These are phyloP conservation scores for Backusella liffmaniae DNA, from an alignment of 192 early-diverging fungal species.

Conservation along the genomic window DNA sequence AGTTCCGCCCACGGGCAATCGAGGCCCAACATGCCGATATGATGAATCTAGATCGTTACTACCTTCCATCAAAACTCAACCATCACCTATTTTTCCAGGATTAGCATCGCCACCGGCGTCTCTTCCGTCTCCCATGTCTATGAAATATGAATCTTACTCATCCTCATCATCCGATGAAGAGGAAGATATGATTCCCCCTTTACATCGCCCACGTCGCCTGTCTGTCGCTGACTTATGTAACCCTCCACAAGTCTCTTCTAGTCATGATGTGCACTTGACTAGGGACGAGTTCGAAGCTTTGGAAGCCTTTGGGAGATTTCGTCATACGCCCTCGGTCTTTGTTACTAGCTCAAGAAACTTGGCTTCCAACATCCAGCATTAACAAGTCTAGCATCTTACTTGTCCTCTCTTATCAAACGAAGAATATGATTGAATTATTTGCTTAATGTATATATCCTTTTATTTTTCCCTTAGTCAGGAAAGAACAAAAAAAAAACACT, in stretches of 20 bases:
- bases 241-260: background rate
- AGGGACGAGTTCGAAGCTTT: slow-evolving; percentile 38
- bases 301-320: slow-evolving; percentile 33
- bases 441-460: background rate
- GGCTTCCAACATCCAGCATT: background rate
- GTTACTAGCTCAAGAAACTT: background rate
- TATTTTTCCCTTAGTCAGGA: background rate
- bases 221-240: slow-evolving; percentile 35
- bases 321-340: slow-evolving; percentile 9
- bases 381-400: background rate
- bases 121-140: background rate
- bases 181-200: background rate
- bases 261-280: slow-evolving; percentile 18
- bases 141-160: background rate
- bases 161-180: background rate
- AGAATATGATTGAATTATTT: background rate
- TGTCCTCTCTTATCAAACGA: background rate
- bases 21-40: background rate
- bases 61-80: background rate
- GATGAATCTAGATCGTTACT: background rate
- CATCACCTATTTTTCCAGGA: background rate
- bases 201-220: background rate
- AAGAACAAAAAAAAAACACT: background rate
- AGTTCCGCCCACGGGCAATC: background rate
- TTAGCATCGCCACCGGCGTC: background rate